phyloP scores from a whole-genome alignment of 192 early-diverging fungal genomes.

The Backusella circina region DNA sequence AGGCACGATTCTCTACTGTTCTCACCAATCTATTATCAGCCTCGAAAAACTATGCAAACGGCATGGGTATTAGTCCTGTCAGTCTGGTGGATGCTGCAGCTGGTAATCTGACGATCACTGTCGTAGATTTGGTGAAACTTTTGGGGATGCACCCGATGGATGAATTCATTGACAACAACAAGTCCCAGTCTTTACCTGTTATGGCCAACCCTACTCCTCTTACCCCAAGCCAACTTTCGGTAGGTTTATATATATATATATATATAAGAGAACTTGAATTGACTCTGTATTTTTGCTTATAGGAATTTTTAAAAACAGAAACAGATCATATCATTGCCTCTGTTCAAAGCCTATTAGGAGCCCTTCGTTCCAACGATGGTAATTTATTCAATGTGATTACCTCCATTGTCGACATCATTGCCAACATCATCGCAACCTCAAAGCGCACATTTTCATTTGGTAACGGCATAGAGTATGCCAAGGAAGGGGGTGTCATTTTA shows the following conservation, averaged over 20 bases:
- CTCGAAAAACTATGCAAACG: conserved; percentile 75
- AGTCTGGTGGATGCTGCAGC: conserved; percentile 81
- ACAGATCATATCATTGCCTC: conserved; percentile 72
- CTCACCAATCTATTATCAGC: conserved; percentile 68
- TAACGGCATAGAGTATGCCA: conserved; percentile 25
- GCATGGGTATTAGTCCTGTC: conserved; percentile 59
- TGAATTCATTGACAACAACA: not conserved
- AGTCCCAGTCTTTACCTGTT: not conserved
- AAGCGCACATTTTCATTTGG: conserved; percentile 40
- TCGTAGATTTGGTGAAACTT: conserved; percentile 74
- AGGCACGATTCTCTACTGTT: conserved; percentile 58
- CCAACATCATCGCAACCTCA: conserved; percentile 48
- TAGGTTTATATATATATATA: not conserved
- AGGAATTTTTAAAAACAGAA: conserved; percentile 63
- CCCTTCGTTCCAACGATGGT: conserved; percentile 46
- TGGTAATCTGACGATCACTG: conserved; percentile 69
- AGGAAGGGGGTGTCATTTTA: conserved; percentile 50
- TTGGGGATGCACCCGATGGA: conserved; percentile 22
- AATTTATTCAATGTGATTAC: conserved; percentile 36
- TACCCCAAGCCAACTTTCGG: not conserved
- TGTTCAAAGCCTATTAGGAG: conserved; percentile 65
- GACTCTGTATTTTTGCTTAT: conserved; percentile 28
- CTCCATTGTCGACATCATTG: conserved; percentile 30
- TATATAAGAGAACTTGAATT: conserved; percentile 36
- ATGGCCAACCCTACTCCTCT: not conserved